Evolutionary conservation across 108 stramenopile genomes (phyloP).

Genomic region (Ochromonas danica): DNA sequence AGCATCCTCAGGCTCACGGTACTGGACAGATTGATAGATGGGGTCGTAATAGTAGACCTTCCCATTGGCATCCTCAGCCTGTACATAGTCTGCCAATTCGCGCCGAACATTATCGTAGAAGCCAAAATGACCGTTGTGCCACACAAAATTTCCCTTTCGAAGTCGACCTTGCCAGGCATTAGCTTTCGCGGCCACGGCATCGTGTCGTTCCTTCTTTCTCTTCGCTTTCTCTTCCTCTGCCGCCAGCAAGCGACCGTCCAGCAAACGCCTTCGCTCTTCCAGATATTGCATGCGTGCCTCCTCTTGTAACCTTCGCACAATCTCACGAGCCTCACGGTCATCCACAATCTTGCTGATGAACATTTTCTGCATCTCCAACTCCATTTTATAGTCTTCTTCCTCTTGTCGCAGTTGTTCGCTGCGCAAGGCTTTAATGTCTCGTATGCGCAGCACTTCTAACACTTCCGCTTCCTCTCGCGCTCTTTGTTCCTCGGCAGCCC

Average conservation of each 20-base stretch:
- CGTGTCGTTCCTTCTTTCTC: background rate
- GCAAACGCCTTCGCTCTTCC: background rate
- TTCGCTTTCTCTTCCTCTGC: background rate
- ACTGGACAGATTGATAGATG: background rate
- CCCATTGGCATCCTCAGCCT: background rate
- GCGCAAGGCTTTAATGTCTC: background rate
- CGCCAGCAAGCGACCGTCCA: background rate
- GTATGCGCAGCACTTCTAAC: background rate
- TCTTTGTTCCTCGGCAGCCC: background rate
- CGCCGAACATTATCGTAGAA: background rate
- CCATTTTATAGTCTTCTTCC: background rate
- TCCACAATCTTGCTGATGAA: background rate
- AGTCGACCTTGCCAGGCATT: background rate
- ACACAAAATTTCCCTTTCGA: background rate
- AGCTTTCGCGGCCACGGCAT: background rate
- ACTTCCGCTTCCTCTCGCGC: background rate
- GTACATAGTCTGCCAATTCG: background rate
- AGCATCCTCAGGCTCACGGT: background rate
- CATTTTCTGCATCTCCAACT: background rate
- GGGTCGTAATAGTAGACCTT: slow-evolving; percentile 1
- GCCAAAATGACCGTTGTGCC: slow-evolving; percentile 18
- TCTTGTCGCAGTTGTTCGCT: background rate
- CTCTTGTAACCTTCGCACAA: background rate
- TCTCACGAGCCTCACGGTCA: background rate
- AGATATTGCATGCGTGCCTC: background rate